Conservation (phyloP, 257 asterid species). For the Nicotiana tabacum region DNA sequence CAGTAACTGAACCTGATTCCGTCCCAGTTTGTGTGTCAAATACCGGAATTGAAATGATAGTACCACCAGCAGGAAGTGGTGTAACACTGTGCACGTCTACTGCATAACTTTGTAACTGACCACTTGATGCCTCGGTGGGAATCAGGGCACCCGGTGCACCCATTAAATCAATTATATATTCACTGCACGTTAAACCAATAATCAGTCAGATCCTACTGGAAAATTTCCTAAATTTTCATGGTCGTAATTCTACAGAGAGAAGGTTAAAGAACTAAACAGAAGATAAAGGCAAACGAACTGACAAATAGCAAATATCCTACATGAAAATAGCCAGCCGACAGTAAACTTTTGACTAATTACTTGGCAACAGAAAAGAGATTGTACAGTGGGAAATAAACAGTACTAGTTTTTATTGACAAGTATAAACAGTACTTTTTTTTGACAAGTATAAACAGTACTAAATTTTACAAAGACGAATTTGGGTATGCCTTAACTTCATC, state of each 20-base stretch:
- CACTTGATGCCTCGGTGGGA: slow-evolving; percentile 77
- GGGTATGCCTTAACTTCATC: neutral
- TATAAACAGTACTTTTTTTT: neutral
- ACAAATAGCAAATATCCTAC: neutral
- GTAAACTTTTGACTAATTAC: neutral
- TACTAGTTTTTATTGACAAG: too few species aligned
- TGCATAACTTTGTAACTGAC: slow-evolving; percentile 52
- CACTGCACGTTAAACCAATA: slow-evolving; percentile 51
- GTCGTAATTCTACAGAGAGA: neutral
- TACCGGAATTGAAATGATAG: slow-evolving; percentile 21
- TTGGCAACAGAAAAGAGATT: neutral
- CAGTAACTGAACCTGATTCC: slow-evolving; percentile 24
- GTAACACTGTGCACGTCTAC: slow-evolving; percentile 43
- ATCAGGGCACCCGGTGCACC: slow-evolving; percentile 99
- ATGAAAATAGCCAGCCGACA: neutral
- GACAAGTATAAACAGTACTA: neutral
- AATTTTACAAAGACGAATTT: neutral
- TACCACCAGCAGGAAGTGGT: slow-evolving; percentile 27
- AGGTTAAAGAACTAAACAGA: slow-evolving; percentile 1
- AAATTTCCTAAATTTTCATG: neutral
- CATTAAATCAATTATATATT: slow-evolving; percentile 95
- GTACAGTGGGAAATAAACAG: neutral
- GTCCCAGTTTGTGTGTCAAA: slow-evolving; percentile 29
- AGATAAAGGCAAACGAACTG: neutral
- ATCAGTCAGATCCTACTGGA: neutral